Base-by-base conservation (phyloP, 1,284 basidiomycete genomes). In the Somion occarium region DNA sequence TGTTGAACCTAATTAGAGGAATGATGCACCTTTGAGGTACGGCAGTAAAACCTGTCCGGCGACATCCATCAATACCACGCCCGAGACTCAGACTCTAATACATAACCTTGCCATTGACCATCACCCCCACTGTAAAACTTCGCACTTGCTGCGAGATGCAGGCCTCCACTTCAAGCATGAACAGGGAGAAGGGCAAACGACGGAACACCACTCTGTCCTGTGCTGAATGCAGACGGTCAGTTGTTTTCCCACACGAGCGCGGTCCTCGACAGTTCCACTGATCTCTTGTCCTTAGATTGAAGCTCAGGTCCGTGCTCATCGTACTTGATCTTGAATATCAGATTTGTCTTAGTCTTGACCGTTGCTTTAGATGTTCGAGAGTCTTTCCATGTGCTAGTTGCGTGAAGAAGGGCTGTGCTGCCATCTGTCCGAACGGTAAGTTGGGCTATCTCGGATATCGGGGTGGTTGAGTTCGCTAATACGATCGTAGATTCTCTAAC, bases 401-500 rank as follows among this genome's bases (percentile, higher is more conserved):
- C 58, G 79, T 81, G 34, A 84, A 83, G 71, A 84, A 83, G 64
- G 82, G 82, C 53, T 81, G 79, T 41, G 49, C 44, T 5, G 49
- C 49, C 20, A 51, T 51, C 11, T 51, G 49, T 46, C 82, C 81
- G 4, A 75, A 83, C 57, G 80, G 80, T 81, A 48, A 22, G 67
- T 55, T 52, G 50, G 44, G 45, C 45, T 47, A 37, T 42, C 46
- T n/a, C n/a, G n/a, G n/a, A n/a, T n/a, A n/a, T n/a, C n/a, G n/a
- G n/a, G n/a, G n/a, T n/a, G n/a, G n/a, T n/a, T n/a, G n/a, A n/a
- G n/a, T n/a, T n/a, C n/a, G n/a, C n/a, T n/a, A n/a, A n/a, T n/a
- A n/a, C n/a, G n/a, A n/a, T n/a, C n/a, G n/a, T n/a, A 84, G 82
- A 80, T 15, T 83, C 82, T 38, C 71, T 86, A 44, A 85, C 83